A percentile compares a stretch with the other conserved stretches of the same genome.
phyloP scores from a whole-genome alignment of 2,329 filamentous ascomycete genomes.

The Alternaria viburni region DNA sequence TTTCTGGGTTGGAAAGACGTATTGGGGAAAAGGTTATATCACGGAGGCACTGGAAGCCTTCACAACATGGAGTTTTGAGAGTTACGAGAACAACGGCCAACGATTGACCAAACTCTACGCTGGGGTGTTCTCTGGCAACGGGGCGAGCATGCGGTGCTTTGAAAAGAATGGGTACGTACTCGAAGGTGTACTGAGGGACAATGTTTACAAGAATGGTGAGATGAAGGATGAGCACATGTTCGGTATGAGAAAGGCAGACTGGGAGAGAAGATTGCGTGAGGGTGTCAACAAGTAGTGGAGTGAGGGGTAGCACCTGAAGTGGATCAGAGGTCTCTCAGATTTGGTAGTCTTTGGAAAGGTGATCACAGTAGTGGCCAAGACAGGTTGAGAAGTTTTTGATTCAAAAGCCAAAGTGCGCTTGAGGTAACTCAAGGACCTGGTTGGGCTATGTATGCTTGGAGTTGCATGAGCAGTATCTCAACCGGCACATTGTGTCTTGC shows the following conservation, averaged over 20 bases:
- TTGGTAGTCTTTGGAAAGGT: not conserved
- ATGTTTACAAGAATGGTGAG: slow-evolving; percentile 45
- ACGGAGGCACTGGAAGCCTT: slow-evolving; percentile 43
- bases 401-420: not conserved
- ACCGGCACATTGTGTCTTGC: slow-evolving; percentile 37
- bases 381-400: not conserved
- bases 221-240: slow-evolving; percentile 41
- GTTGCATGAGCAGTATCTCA: slow-evolving; percentile 40
- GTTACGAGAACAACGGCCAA: slow-evolving; percentile 28
- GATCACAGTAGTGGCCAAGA: not conserved
- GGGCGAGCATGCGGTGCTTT: slow-evolving; percentile 45
- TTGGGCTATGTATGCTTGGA: slow-evolving; percentile 38
- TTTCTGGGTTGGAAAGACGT: slow-evolving; percentile 51
- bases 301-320: not conserved
- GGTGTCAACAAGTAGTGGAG: not conserved
- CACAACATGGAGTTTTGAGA: slow-evolving; percentile 43
- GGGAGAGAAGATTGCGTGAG: slow-evolving; percentile 22
- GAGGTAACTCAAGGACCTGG: slow-evolving; percentile 23
- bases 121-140: slow-evolving; percentile 39
- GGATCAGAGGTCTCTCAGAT: not conserved
- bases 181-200: slow-evolving; percentile 47
- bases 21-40: slow-evolving; percentile 46
- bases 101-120: slow-evolving; percentile 40
- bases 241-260: slow-evolving; percentile 44
- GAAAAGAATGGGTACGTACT: slow-evolving; percentile 47